Conservation (phyloP, 768 basidiomycete genomes). For the Lactarius indigo region DNA sequence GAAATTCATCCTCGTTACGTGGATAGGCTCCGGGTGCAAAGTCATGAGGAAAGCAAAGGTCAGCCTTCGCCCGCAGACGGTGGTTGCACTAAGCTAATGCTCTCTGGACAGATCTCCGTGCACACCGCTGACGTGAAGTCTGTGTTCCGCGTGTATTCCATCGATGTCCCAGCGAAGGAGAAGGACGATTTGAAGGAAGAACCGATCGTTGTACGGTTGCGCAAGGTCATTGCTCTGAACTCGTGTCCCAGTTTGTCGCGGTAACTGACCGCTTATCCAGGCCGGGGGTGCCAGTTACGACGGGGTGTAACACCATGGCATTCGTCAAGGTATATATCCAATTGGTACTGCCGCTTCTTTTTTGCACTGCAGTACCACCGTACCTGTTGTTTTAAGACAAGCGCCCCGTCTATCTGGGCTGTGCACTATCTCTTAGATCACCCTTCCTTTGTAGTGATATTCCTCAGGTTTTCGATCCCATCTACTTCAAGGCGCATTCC, state of each 20-base stretch:
- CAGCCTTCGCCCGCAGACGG: conserved; percentile 25
- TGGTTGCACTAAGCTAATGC: conserved; percentile 1
- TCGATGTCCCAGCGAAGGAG: conserved; percentile 84
- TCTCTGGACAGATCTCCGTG: conserved; percentile 72
- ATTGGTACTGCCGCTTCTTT: conserved; percentile 2
- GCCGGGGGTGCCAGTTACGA: conserved; percentile 90
- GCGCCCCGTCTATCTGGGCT: neutral
- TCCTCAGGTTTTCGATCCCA: conserved; percentile 59
- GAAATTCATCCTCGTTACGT: conserved; percentile 84
- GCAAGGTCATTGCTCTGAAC: conserved; percentile 57
- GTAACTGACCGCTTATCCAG: conserved; percentile 36
- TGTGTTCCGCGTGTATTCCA: conserved; percentile 72
- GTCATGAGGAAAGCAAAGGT: conserved; percentile 93
- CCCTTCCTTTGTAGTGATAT: conserved; percentile 34
- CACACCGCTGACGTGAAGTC: conserved; percentile 86
- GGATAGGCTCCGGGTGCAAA: conserved; percentile 81
- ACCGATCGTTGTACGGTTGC: conserved; percentile 73
- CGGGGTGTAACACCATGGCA: conserved; percentile 51
- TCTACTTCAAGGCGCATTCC: conserved; percentile 76
- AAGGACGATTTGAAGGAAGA: conserved; percentile 85
- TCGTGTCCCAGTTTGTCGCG: conserved; percentile 25
- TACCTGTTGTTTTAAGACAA: conserved; percentile 1
- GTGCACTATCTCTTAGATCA: neutral
- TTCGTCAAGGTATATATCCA: neutral
- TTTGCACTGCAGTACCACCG: neutral